Evolutionary conservation across 345 rosid species (phyloP).

Genomic region (Populus nigra): DNA sequence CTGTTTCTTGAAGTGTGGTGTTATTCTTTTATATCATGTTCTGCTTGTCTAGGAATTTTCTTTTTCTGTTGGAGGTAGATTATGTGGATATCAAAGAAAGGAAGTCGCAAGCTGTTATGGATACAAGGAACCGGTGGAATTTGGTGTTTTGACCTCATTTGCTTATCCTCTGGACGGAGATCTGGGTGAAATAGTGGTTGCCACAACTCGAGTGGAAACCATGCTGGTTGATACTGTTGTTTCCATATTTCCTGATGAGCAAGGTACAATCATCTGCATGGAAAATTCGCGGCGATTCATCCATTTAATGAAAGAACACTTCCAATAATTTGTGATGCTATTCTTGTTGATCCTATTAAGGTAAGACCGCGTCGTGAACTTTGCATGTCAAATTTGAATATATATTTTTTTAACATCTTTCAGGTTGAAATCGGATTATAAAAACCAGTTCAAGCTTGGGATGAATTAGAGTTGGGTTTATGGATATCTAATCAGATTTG

Average conservation of each 20-base stretch:
- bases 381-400: too few relatives aligned
- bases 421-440: too few relatives aligned
- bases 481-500: too few relatives aligned
- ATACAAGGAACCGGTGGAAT: slow-evolving; percentile 79
- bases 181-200: slow-evolving; percentile 84
- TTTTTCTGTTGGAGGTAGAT: slow-evolving; percentile 71
- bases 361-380: slow-evolving; percentile 22
- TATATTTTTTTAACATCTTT: too few relatives aligned
- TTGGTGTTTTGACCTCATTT: slow-evolving; percentile 87
- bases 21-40: slow-evolving; percentile 10
- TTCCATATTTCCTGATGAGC: slow-evolving; percentile 85
- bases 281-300: slow-evolving; percentile 64
- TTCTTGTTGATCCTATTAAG: slow-evolving; percentile 95
- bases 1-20: slow-evolving; percentile 13
- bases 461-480: too few relatives aligned
- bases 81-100: slow-evolving; percentile 70
- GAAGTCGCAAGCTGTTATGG: slow-evolving; percentile 62
- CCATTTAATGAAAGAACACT: slow-evolving; percentile 89
- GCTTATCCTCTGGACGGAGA: slow-evolving; percentile 82
- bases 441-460: too few relatives aligned
- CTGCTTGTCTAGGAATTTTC: slow-evolving; percentile 15
- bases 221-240: slow-evolving; percentile 97
- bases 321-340: slow-evolving; percentile 71
- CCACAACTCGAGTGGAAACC: slow-evolving; percentile 96
- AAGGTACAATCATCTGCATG: slow-evolving; percentile 80